phyloP scores from a whole-genome alignment of 208 protist genomes.

The Tritrichomonas foetus region DNA sequence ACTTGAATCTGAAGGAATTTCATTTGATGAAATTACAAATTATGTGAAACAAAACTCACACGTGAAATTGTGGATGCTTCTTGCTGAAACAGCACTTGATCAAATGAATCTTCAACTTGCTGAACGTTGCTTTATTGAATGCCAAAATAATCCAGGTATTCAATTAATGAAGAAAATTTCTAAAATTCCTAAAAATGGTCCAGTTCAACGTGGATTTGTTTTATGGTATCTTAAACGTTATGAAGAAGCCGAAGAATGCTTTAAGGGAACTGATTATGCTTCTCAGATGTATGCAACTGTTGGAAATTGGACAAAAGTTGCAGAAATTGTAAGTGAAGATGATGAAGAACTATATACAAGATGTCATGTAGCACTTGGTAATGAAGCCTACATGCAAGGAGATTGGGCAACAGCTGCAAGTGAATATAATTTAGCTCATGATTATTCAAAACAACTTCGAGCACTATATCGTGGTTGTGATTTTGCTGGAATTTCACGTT shows the following conservation, averaged over 20 bases:
- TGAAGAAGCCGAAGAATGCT: slow-evolving; percentile 6
- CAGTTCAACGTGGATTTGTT: background rate
- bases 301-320: background rate
- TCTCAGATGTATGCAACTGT: background rate
- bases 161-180: background rate
- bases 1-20: background rate
- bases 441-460: background rate
- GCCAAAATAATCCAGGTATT: background rate
- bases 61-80: background rate
- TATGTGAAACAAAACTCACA: background rate
- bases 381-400: background rate
- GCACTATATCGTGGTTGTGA: background rate
- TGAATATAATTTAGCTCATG: background rate
- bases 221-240: background rate
- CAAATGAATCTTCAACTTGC: background rate
- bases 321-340: background rate
- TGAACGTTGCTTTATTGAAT: background rate
- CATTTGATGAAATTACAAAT: background rate
- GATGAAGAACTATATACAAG: background rate
- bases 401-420: background rate
- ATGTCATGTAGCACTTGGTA: background rate
- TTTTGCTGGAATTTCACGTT: background rate
- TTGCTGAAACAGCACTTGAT: background rate
- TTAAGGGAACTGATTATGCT: background rate
- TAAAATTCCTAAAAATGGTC: background rate